Evolutionary conservation across 2,329 filamentous ascomycete genomes (phyloP).

Genomic region (Paecilomyces variotii): DNA sequence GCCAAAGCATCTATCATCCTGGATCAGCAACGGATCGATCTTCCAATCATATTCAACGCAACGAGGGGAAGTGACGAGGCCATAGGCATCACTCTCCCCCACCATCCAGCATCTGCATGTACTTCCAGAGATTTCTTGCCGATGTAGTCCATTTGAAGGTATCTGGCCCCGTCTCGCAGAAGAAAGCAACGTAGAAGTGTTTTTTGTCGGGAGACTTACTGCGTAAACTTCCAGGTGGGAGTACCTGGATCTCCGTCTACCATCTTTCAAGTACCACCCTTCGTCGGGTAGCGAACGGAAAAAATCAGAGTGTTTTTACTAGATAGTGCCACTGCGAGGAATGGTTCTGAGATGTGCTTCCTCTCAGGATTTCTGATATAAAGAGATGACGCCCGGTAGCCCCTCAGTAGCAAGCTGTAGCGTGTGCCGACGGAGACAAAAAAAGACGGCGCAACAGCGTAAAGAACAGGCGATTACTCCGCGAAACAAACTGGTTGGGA

Average conservation of each 20-base stretch:
- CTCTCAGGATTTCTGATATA: background rate
- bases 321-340: slow-evolving; percentile 2
- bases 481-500: background rate
- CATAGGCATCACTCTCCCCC: background rate
- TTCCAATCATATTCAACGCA: slow-evolving; percentile 1
- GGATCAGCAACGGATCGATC: slow-evolving; percentile 7
- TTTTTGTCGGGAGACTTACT: slow-evolving; percentile 53
- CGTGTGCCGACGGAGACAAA: background rate
- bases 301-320: slow-evolving; percentile 10
- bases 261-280: slow-evolving; percentile 58
- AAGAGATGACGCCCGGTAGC: background rate
- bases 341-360: background rate
- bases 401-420: background rate
- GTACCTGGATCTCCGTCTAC: slow-evolving; percentile 90
- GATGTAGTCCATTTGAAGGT: background rate
- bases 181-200: slow-evolving; percentile 1
- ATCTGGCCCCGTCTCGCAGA: slow-evolving; percentile 2
- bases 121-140: background rate
- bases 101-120: background rate
- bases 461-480: background rate
- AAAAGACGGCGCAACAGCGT: background rate
- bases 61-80: slow-evolving; percentile 5
- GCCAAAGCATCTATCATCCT: slow-evolving; percentile 74
- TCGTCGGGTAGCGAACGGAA: slow-evolving; percentile 14
- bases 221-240: slow-evolving; percentile 99